Evolutionary conservation across 805 yeast species (phyloP).

Genomic region (Candida railenensis): DNA sequence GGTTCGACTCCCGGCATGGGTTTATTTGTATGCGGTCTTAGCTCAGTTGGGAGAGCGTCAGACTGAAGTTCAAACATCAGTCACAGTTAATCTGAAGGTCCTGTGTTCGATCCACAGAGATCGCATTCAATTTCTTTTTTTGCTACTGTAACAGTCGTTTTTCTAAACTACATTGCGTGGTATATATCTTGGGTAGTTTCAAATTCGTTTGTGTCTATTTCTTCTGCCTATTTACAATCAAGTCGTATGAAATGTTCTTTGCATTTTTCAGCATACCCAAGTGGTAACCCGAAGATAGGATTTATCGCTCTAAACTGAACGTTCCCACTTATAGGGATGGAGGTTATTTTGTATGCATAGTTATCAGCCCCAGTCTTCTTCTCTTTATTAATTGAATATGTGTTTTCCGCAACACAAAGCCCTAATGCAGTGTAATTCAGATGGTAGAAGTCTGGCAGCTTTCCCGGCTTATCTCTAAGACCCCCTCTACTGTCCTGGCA

Average conservation of each 20-base stretch:
- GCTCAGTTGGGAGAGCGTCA: constrained; percentile 41
- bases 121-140: constrained; percentile 42
- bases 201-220: no score
- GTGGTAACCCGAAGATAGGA: constrained; percentile 61
- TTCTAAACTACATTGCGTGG: no score
- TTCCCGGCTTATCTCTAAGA: constrained; percentile 84
- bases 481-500: constrained; percentile 77
- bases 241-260: constrained; percentile 9
- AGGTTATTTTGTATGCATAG: background rate
- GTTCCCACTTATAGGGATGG: background rate
- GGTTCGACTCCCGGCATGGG: constrained; percentile 60
- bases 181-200: no score
- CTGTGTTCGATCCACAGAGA: constrained; percentile 85
- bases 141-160: no score
- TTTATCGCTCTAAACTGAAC: constrained; percentile 33
- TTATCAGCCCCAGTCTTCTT: constrained; percentile 1
- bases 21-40: constrained; percentile 29
- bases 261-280: constrained; percentile 34
- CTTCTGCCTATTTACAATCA: background rate
- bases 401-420: constrained; percentile 56
- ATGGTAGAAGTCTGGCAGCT: constrained; percentile 81
- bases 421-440: constrained; percentile 85
- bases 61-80: constrained; percentile 32
- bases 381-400: constrained; percentile 17
- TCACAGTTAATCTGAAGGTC: constrained; percentile 68